phyloP scores from a whole-genome alignment of 352 stramenopile genomes.

The Phytophthora megakarya region DNA sequence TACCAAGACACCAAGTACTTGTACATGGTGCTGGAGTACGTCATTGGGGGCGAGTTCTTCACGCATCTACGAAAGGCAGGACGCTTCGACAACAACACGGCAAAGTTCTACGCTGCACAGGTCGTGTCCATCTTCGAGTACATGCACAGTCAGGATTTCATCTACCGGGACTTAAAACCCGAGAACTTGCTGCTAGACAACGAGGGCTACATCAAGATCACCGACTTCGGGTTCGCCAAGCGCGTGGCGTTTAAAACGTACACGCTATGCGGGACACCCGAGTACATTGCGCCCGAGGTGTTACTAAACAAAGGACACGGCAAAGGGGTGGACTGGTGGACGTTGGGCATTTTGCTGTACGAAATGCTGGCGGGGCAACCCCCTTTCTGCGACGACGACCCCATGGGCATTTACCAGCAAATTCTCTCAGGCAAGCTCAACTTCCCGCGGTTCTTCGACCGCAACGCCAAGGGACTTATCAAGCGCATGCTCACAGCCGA shows the following conservation, averaged over 20 bases:
- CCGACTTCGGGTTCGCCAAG: constrained; percentile 94
- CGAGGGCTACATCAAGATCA: constrained; percentile 96
- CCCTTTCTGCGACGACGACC: constrained; percentile 96
- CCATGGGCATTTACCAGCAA: constrained; percentile 96
- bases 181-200: constrained; percentile 96
- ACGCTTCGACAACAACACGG: constrained; percentile 92
- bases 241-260: constrained; percentile 95
- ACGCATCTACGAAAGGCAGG: constrained; percentile 94
- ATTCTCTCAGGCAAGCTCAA: constrained; percentile 95
- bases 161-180: constrained; percentile 97
- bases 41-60: constrained; percentile 98
- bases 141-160: constrained; percentile 95
- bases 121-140: constrained; percentile 97
- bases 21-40: constrained; percentile 98
- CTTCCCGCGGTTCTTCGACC: constrained; percentile 95
- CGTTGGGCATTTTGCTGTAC: constrained; percentile 96
- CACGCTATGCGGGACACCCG: constrained; percentile 93
- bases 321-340: constrained; percentile 96
- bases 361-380: constrained; percentile 97
- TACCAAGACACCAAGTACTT: constrained; percentile 96
- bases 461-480: constrained; percentile 95
- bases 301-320: constrained; percentile 89
- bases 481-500: constrained; percentile 96
- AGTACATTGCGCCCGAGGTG: constrained; percentile 94
- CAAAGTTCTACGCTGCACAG: constrained; percentile 94